Evolutionary conservation across 495 filamentous ascomycete species (phyloP).

Genomic region (Penicilliopsis zonata): DNA sequence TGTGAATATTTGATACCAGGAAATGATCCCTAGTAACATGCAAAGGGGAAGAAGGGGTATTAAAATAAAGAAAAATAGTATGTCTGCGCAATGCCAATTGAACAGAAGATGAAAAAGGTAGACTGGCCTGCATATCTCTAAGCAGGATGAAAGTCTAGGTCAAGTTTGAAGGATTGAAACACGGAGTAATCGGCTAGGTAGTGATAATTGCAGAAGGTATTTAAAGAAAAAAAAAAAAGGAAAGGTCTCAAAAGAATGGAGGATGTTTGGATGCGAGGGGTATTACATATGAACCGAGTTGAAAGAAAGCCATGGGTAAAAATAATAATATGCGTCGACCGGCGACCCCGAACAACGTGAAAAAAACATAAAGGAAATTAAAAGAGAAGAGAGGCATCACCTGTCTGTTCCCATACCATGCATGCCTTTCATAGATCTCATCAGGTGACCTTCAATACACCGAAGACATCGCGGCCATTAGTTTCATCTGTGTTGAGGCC

Average conservation of each 20-base stretch:
- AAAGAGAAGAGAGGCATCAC: conserved; percentile 1
- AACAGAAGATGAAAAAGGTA: too few relatives aligned
- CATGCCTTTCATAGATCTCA: conserved; percentile 4
- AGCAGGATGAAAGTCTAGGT: too few relatives aligned
- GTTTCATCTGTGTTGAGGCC: conserved; percentile 14
- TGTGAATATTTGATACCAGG: too few relatives aligned
- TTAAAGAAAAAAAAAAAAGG: conserved; percentile 1
- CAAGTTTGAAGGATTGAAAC: too few relatives aligned
- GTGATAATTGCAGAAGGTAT: conserved; percentile 1
- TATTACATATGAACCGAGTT: not conserved
- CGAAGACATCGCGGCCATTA: conserved; percentile 28
- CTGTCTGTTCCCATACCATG: too few relatives aligned
- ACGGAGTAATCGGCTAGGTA: not conserved
- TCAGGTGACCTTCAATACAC: conserved; percentile 29
- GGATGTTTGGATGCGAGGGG: not conserved
- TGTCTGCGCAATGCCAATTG: too few relatives aligned
- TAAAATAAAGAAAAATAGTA: too few relatives aligned
- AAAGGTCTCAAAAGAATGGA: not conserved
- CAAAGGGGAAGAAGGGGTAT: too few relatives aligned
- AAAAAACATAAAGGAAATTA: not conserved
- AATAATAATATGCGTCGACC: conserved; percentile 1
- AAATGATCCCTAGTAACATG: too few relatives aligned
- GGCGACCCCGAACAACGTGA: conserved; percentile 1
- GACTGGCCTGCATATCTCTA: too few relatives aligned
- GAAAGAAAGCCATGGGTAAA: not conserved